These are phyloP conservation scores for Elsinoe fawcettii DNA, from an alignment of 2,329 filamentous ascomycete genomes.

Conservation along the genomic window DNA sequence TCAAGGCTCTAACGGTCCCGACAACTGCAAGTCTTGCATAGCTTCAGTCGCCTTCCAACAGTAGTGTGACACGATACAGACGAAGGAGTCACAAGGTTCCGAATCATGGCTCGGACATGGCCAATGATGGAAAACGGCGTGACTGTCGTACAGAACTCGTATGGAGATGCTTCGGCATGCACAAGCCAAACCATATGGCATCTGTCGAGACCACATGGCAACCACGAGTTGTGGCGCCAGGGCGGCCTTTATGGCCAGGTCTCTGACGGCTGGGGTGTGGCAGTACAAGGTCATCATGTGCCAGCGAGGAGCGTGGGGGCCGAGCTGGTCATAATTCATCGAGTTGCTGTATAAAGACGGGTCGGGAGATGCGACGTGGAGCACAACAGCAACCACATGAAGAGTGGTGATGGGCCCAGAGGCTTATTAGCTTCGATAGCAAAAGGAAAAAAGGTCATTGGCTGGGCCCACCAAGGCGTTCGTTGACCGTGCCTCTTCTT, in stretches of 20 bases:
- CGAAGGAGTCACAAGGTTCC: conserved; percentile 10
- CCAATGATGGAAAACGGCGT: neutral
- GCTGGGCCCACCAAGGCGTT: neutral
- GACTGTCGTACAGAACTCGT: neutral
- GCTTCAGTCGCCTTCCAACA: neutral
- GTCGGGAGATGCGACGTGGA: neutral
- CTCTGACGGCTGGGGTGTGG: neutral
- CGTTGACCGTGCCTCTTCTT: neutral
- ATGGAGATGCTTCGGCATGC: neutral
- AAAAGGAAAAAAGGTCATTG: neutral
- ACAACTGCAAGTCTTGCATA: conserved; percentile 12
- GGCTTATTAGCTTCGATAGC: neutral
- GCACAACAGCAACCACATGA: conserved; percentile 6
- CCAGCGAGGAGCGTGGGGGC: neutral
- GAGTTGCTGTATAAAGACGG: neutral
- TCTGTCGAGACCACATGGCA: conserved; percentile 13
- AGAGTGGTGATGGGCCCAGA: too few relatives aligned
- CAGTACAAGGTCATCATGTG: conserved; percentile 6
- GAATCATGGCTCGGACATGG: neutral
- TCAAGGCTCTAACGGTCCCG: conserved; percentile 12
- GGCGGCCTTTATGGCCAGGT: neutral
- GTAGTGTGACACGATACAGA: conserved; percentile 2
- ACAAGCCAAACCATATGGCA: conserved; percentile 11
- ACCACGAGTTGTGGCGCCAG: conserved; percentile 6
- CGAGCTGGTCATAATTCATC: neutral